Evolutionary conservation across 345 rosid species (phyloP).

Genomic region (Mangifera indica): DNA sequence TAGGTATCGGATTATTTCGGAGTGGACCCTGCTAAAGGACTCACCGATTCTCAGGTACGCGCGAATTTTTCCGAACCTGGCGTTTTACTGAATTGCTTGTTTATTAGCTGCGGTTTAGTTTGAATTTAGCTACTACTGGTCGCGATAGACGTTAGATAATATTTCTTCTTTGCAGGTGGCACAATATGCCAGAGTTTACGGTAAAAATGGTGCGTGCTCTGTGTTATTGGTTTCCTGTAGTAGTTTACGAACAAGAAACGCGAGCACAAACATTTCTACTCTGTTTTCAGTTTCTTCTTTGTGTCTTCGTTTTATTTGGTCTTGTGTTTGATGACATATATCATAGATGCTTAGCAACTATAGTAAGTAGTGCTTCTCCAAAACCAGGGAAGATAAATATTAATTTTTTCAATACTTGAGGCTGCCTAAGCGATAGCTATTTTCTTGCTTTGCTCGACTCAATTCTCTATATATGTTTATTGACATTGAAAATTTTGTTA

Average conservation of each 20-base stretch:
- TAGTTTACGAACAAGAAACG: not conserved
- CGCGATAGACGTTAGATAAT: not conserved
- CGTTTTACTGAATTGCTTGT: not conserved
- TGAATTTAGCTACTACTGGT: not conserved
- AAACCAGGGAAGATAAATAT: not conserved
- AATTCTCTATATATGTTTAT: not conserved
- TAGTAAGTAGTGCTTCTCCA: not conserved
- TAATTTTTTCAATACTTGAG: not conserved
- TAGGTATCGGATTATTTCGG: conserved; percentile 91
- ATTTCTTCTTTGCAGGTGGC: conserved; percentile 50
- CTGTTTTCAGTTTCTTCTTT: not conserved
- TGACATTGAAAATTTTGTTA: not conserved
- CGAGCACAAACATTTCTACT: not conserved
- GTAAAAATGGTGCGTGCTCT: conserved; percentile 62
- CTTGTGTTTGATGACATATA: not conserved
- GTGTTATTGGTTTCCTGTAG: not conserved
- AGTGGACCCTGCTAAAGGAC: conserved; percentile 75
- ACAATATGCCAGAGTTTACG: conserved; percentile 59
- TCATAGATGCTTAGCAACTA: not conserved
- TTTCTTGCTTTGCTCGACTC: not conserved
- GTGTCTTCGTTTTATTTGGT: not conserved
- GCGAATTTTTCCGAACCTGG: not conserved
- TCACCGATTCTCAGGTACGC: conserved; percentile 83
- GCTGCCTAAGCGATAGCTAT: not conserved
- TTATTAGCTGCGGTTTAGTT: not conserved